Base-by-base conservation (phyloP, 106 monocot species). In the Allium sativum region DNA sequence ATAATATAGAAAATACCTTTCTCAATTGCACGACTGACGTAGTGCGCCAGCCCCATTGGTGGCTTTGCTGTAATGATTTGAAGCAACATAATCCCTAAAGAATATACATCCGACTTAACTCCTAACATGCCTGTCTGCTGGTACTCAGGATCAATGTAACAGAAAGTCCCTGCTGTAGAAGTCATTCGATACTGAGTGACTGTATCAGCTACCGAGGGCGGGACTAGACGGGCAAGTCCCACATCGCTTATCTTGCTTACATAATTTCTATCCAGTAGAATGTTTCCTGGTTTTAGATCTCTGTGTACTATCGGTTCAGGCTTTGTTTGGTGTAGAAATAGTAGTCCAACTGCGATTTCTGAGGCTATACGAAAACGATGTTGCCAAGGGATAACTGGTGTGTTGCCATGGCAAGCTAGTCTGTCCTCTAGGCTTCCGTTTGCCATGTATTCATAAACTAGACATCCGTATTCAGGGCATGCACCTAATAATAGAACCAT, bases 81-180 rank as follows among this genome's bases (percentile, higher is more conserved):
- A 22, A 91, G 78, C 40, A 91, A 70, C 72, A 91, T 54, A 21
- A 91, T 78, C 9, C 91, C 91, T 2, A 91, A 50, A 0, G 91
- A 91, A 59, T 91, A 91, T 10, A 91, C 70, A 47, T 91, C 91
- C 0, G 91, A 91, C 64, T 86, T 91, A 40, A 71, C 70, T 7
- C 86, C 83, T 0, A 86, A 76, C 91, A 91, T 86, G 3, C 91
- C 91, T 0, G 91, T 91, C 67, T 91, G 91, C 67, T 91, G 91
- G 68, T 91, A 91, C 66, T 91, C 91, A 1, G 91, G 91, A 44
- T 91, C 91, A n/a, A 91, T 91, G 65, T 91, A 91, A 59, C 91
- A 91, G 60, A 91, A 86, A 12, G 91, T 86, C 1, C 91, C 91
- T 0, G 91, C 91, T 3, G 83, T 76, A 1, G 91, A 86, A 0